Conservation (phyloP, 176 grass and related monocot genomes). For the Melocanna baccifera region DNA sequence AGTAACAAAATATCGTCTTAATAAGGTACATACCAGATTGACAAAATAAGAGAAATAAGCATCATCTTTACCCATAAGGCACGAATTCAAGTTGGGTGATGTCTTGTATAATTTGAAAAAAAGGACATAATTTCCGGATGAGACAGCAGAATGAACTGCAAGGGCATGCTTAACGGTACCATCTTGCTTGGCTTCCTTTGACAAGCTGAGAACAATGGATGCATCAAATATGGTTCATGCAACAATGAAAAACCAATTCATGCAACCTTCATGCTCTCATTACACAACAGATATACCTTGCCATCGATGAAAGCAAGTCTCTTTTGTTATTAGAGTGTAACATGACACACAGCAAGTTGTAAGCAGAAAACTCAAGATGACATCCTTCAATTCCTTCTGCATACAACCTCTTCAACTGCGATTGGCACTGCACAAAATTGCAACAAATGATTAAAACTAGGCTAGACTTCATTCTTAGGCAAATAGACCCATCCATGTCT, state of each 20-base stretch:
- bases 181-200: conserved; percentile 63
- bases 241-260: conserved; percentile 27
- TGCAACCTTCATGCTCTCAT: conserved; percentile 11
- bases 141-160: conserved; percentile 76
- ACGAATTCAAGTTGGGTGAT: conserved; percentile 76
- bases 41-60: neutral
- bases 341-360: conserved; percentile 72
- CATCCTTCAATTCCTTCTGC: conserved; percentile 68
- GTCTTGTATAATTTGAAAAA: conserved; percentile 89
- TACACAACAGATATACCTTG: conserved; percentile 53
- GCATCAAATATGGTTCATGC: conserved; percentile 13
- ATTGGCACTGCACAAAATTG: conserved; percentile 79
- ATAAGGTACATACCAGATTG: neutral
- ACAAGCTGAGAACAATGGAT: conserved; percentile 56
- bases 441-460: conserved; percentile 15
- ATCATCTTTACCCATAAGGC: conserved; percentile 73
- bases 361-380: conserved; percentile 80
- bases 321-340: conserved; percentile 83
- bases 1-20: conserved; percentile 5
- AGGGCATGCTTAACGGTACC: conserved; percentile 83
- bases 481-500: neutral
- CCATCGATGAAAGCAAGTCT: conserved; percentile 77
- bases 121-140: conserved; percentile 77
- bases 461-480: conserved; percentile 3
- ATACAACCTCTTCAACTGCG: conserved; percentile 81